Evolutionary conservation across 768 basidiomycete genomes (phyloP).

Genomic region (Hebeloma cylindrosporum): DNA sequence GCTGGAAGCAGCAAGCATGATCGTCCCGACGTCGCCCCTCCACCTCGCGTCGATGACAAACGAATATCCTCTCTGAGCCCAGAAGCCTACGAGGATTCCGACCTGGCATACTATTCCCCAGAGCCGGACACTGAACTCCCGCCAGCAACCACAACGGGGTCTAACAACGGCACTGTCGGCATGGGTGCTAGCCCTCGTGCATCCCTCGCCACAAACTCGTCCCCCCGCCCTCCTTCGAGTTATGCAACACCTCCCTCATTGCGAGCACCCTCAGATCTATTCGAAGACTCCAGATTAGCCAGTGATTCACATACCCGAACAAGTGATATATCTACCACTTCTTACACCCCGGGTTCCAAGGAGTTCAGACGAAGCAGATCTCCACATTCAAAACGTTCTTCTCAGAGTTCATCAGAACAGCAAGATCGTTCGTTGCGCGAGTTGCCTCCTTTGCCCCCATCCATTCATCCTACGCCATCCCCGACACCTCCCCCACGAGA

Average conservation of each 20-base stretch:
- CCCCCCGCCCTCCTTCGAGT: constrained; percentile 30
- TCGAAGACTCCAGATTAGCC: constrained; percentile 33
- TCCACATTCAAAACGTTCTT: constrained; percentile 33
- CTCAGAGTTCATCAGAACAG: constrained; percentile 27
- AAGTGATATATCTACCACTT: constrained; percentile 33
- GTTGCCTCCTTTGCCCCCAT: constrained; percentile 38
- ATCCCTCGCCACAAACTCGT: constrained; percentile 26
- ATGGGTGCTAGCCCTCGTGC: constrained; percentile 22
- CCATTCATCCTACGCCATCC: constrained; percentile 31
- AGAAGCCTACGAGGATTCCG: constrained; percentile 27
- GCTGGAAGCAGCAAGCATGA: constrained; percentile 26
- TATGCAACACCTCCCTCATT: constrained; percentile 33
- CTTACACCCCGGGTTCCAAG: constrained; percentile 28
- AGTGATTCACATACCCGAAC: constrained; percentile 30
- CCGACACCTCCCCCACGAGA: constrained; percentile 26
- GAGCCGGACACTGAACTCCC: constrained; percentile 20
- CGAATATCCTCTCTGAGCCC: constrained; percentile 26
- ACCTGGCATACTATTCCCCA: constrained; percentile 31
- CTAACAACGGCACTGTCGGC: constrained; percentile 13
- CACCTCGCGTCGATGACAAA: constrained; percentile 29
- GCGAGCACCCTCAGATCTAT: constrained; percentile 30
- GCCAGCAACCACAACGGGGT: constrained; percentile 16
- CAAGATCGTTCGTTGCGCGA: constrained; percentile 26
- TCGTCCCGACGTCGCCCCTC: constrained; percentile 25
- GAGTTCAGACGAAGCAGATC: constrained; percentile 28